Evolutionary conservation across 108 stramenopile species (phyloP).

Genomic region (Nannochloropsis granulata): DNA sequence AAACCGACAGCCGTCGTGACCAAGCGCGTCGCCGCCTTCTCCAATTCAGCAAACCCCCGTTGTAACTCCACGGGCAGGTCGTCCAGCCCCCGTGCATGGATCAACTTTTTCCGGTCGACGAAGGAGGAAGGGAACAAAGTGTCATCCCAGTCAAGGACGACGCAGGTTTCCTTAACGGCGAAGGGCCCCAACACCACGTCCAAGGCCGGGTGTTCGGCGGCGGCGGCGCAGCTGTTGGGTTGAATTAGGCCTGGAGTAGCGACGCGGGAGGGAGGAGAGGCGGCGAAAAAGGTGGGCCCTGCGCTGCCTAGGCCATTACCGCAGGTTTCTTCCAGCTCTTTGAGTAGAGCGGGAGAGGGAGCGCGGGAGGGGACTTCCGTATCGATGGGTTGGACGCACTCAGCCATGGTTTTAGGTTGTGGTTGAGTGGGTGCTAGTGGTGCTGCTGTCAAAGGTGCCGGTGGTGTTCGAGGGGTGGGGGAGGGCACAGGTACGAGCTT

Average conservation of each 20-base stretch:
- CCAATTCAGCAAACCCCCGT: conserved; percentile 59
- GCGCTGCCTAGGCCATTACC: neutral
- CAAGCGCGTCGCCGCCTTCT: conserved; percentile 42
- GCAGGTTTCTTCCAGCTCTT: neutral
- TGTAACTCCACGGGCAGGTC: conserved; percentile 48
- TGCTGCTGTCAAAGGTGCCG: too few relatives aligned
- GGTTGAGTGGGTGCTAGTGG: too few relatives aligned
- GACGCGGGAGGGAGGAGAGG: neutral
- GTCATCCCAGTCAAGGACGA: conserved; percentile 83
- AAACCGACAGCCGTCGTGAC: neutral
- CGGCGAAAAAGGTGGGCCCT: neutral
- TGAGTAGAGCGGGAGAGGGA: neutral
- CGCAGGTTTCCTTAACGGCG: conserved; percentile 18
- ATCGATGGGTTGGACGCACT: neutral
- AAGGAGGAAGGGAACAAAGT: conserved; percentile 72
- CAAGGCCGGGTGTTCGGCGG: neutral
- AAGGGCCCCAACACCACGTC: neutral
- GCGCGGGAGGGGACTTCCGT: neutral
- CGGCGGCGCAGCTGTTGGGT: neutral
- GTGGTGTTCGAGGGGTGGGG: too few relatives aligned
- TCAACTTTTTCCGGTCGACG: conserved; percentile 52
- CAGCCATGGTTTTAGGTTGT: neutral
- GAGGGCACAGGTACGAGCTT: too few relatives aligned
- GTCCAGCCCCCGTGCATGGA: conserved; percentile 50
- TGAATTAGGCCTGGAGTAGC: neutral